A percentile compares a stretch with the other conserved stretches of the same genome.
Evolutionary conservation across 805 yeast species (phyloP).

Genomic region (Candida sonorensis): DNA sequence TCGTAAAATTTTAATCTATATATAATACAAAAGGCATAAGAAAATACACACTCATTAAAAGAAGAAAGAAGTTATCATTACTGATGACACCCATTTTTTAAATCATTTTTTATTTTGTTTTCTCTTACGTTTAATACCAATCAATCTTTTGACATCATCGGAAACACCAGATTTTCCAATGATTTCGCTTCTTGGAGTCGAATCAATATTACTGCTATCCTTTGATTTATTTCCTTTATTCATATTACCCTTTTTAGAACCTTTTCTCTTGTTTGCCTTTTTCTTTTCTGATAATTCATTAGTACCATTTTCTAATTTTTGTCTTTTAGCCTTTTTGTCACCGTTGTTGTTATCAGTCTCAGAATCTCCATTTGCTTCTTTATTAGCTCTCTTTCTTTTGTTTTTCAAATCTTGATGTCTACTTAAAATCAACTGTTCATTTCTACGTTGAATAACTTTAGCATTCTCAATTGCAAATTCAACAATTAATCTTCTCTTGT

Average conservation of each 20-base stretch:
- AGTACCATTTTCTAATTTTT: constrained; percentile 16
- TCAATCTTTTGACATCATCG: constrained; percentile 54
- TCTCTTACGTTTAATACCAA: constrained; percentile 65
- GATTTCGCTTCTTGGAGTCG: no score
- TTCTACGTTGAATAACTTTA: constrained; percentile 84
- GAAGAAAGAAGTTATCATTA: no score
- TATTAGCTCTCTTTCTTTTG: constrained; percentile 18
- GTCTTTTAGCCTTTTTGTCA: constrained; percentile 22
- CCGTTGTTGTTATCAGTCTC: constrained; percentile 9
- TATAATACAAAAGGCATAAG: no score
- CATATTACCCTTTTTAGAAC: constrained; percentile 12
- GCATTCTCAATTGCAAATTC: constrained; percentile 97
- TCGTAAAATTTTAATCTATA: no score
- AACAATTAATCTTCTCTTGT: constrained; percentile 73
- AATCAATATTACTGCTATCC: no score
- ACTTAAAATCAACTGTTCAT: constrained; percentile 45
- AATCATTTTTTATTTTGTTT: constrained; percentile 34
- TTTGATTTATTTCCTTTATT: constrained; percentile 13
- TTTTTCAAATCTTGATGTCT: constrained; percentile 30
- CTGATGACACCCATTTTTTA: no score
- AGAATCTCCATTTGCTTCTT: constrained; percentile 2
- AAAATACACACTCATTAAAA: no score
- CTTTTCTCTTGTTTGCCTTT: constrained; percentile 9
- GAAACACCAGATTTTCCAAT: constrained; percentile 26
- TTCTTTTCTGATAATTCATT: constrained; percentile 7